Evolutionary conservation across 2,329 filamentous ascomycete genomes (phyloP), one percentile per base, ranked within the genome.

Genomic region (Cytospora schulzeri): DNA sequence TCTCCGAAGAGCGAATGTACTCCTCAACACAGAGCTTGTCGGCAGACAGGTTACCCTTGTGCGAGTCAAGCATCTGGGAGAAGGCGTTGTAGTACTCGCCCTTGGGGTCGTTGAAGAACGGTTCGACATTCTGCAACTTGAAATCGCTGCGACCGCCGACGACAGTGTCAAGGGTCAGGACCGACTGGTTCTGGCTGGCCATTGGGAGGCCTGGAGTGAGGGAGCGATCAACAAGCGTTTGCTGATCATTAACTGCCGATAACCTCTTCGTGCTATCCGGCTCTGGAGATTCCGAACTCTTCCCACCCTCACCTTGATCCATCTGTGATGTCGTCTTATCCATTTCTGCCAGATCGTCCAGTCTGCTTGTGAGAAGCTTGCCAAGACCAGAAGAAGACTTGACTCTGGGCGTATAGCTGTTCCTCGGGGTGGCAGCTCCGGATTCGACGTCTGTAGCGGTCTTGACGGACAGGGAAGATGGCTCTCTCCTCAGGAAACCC

Each of bases 51-150:
- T 81, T 79, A 11, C 83, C 85, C 54, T 71, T 74, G 19, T 90
- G 76, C 2, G 75, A 73, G 35, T 85, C 81, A 1, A 89, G 79
- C 70, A 80, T 84, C 72, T 82, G 80, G 64, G 85, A 83, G 67
- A 88, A 89, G 1, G 77, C 79, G 66, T 79, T 79, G 68, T 84
- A 86, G 72, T 87, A 90, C 67, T 87, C 80, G 35, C 86, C 87
- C 38, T 81, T 85, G 55, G 83, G 82, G 71, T 90, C 88, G 7
- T 84, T 89, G 76, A 90, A 90, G 76, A 86, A 87, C 2, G 87
- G 87, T 68, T 88, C 86, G 0, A 90, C 85, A 63, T 88, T 86
- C 71, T 90, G 87, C 19, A 89, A 80, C 66, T 85, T 83, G 71
- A 83, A 87, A 70, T 88, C 82, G 60, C 83, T 83, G 71, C 87